Evolutionary conservation across 495 filamentous ascomycete genomes (phyloP), one percentile per base, ranked within the genome.

Genomic region (Penicillium crystallinum): DNA sequence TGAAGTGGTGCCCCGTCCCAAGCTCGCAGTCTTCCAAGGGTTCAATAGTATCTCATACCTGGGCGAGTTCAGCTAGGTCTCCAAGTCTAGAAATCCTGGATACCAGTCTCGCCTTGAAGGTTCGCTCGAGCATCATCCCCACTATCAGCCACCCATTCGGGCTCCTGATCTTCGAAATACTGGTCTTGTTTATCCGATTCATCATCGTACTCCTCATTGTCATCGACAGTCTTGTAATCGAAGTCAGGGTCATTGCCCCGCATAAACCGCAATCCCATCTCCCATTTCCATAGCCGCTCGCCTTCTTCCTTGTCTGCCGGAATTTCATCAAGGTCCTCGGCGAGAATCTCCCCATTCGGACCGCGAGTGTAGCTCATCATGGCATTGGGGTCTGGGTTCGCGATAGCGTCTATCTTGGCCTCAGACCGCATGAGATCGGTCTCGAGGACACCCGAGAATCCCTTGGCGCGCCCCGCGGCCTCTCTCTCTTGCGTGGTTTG

Each of bases 81-180:
- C 17, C 35, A 4, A 18, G 23, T 51, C 79, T 67, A 93, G 52
- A 84, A 95, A 67, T 95, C 89, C 62, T 92, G 88, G 31, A 92
- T 72, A 1, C 89, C 89, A 17, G 89, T 92, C 69, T 92, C 82
- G 4, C 88, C 87, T 22, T 67, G 69, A 15, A 87, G 58, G 19
- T 62, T 61, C 10, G 66, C 56, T 34, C 46, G 60, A 18, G 61
- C 34, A 46, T 68, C 67, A 4, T 63, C 73, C 15, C 69, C 71
- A n/a, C 67, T 73, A 31, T 77, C 82, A 46, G 75, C 67, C 8
- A 79, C 61, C 81, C 81, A 88, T 29, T 73, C 74, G 1, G 85
- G 81, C 43, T 87, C 83, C 68, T 91, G 86, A n/a, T 81, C 82
- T 18, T 87, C 86, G 62, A 92, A 88, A 71, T 86, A 93, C 39